A percentile compares a stretch with the other conserved stretches of the same genome.
Conservation (phyloP, 2,329 filamentous ascomycete genomes). For the Orbilia brochopaga region DNA sequence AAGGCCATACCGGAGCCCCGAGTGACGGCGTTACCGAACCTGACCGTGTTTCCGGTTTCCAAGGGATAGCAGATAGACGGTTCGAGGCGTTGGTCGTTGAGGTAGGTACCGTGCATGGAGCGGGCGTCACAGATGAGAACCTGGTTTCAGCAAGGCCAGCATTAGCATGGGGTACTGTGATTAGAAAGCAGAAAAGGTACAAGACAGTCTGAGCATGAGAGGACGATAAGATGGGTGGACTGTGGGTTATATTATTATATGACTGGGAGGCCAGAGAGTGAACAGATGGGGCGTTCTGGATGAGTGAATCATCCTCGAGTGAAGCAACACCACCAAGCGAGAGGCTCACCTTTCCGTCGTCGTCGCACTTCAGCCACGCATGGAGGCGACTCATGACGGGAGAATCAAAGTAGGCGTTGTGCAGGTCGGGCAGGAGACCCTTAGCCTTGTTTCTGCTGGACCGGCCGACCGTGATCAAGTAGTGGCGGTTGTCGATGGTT, state of each 20-base stretch:
- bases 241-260: background rate
- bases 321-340: background rate
- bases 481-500: slow-evolving; percentile 22
- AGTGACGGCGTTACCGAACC: slow-evolving; percentile 63
- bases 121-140: slow-evolving; percentile 64
- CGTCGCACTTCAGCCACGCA: slow-evolving; percentile 61
- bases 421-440: slow-evolving; percentile 57
- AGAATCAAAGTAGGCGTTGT: slow-evolving; percentile 73
- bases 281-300: background rate
- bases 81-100: slow-evolving; percentile 62
- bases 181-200: slow-evolving; percentile 54
- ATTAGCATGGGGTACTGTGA: too few species aligned
- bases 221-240: background rate
- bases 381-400: slow-evolving; percentile 75
- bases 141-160: too few species aligned
- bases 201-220: background rate
- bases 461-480: slow-evolving; percentile 58
- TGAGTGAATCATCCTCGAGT: slow-evolving; percentile 5
- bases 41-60: slow-evolving; percentile 58
- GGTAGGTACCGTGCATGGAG: slow-evolving; percentile 69
- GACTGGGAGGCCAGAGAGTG: background rate
- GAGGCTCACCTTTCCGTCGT: slow-evolving; percentile 38
- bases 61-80: slow-evolving; percentile 55
- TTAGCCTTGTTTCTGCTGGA: slow-evolving; percentile 60
- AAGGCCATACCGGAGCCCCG: slow-evolving; percentile 59